A percentile compares a stretch with the other conserved stretches of the same genome.
Evolutionary conservation across 352 stramenopile genomes (phyloP).

Genomic region (Phytophthora pluvialis): DNA sequence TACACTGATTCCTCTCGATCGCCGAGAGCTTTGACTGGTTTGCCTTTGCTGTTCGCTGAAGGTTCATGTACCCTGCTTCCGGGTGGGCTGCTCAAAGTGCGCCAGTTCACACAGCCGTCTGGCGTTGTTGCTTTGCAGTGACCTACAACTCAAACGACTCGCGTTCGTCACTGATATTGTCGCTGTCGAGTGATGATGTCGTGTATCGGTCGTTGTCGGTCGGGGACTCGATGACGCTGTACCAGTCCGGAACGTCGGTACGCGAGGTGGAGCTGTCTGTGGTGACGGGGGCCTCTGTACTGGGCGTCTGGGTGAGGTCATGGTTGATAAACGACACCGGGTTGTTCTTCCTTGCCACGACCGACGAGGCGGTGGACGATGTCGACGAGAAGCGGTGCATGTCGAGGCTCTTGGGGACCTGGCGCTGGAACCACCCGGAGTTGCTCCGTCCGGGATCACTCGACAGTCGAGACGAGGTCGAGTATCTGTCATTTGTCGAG

Average conservation of each 20-base stretch:
- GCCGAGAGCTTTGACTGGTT: conserved; percentile 12
- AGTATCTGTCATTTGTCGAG: conserved; percentile 28
- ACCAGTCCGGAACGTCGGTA: conserved; percentile 49
- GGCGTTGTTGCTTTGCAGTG: neutral
- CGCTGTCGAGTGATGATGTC: conserved; percentile 30
- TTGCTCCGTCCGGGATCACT: conserved; percentile 34
- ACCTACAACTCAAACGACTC: conserved; percentile 77
- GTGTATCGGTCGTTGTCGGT: conserved; percentile 47
- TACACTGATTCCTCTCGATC: conserved; percentile 27
- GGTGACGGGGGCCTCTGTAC: neutral
- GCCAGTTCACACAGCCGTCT: conserved; percentile 9
- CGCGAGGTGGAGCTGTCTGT: conserved; percentile 24
- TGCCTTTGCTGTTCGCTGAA: conserved; percentile 18
- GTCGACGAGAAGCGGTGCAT: conserved; percentile 49
- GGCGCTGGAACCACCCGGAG: conserved; percentile 28
- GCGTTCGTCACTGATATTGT: conserved; percentile 48
- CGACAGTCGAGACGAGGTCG: conserved; percentile 31
- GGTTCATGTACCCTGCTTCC: conserved; percentile 28
- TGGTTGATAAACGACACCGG: conserved; percentile 38
- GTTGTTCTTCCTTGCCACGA: conserved; percentile 33
- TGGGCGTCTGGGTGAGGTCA: conserved; percentile 33
- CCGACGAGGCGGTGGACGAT: conserved; percentile 43
- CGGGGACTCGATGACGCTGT: conserved; percentile 65
- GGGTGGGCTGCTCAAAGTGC: conserved; percentile 11
- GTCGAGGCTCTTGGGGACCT: conserved; percentile 25